Conservation (phyloP, 164 flowering plant species). For the Piper betle region DNA sequence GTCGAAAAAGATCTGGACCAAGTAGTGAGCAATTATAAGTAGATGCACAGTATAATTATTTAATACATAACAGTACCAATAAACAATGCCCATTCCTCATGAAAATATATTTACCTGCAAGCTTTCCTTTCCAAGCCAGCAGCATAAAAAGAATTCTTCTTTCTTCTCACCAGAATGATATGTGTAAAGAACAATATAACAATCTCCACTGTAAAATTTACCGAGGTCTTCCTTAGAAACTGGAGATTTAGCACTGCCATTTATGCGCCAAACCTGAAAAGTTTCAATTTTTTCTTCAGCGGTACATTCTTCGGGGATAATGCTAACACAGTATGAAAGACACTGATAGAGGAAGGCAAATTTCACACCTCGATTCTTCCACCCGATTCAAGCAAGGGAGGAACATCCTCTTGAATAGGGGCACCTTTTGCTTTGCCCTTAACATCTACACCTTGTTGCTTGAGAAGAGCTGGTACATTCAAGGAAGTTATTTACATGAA, state of each 20-base stretch:
- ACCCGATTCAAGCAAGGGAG: conserved; percentile 89
- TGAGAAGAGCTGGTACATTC: conserved; percentile 62
- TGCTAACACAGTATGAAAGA: conserved; percentile 1
- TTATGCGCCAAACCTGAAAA: conserved; percentile 78
- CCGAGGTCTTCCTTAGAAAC: conserved; percentile 80
- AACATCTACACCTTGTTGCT: conserved; percentile 91
- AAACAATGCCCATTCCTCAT: not conserved
- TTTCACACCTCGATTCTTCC: conserved; percentile 79
- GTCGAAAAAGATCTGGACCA: not conserved
- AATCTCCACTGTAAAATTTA: conserved; percentile 92
- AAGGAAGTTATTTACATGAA: conserved; percentile 5
- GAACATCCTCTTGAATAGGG: conserved; percentile 79
- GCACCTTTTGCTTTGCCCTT: conserved; percentile 65
- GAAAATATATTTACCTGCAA: conserved; percentile 39
- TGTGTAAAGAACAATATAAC: conserved; percentile 88
- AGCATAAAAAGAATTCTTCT: conserved; percentile 81
- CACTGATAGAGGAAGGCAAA: not conserved
- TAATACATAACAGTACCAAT: not conserved
- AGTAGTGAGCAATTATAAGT: not conserved
- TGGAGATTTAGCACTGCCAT: conserved; percentile 86
- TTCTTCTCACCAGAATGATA: conserved; percentile 87
- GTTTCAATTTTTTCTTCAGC: not conserved
- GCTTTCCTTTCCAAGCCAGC: conserved; percentile 95
- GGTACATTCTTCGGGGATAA: not conserved
- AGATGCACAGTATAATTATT: not conserved